Percentiles rank a stretch among this genome's conserved stretches.
phyloP scores from a whole-genome alignment of 352 stramenopile genomes.

The Phytophthora nicotianae region DNA sequence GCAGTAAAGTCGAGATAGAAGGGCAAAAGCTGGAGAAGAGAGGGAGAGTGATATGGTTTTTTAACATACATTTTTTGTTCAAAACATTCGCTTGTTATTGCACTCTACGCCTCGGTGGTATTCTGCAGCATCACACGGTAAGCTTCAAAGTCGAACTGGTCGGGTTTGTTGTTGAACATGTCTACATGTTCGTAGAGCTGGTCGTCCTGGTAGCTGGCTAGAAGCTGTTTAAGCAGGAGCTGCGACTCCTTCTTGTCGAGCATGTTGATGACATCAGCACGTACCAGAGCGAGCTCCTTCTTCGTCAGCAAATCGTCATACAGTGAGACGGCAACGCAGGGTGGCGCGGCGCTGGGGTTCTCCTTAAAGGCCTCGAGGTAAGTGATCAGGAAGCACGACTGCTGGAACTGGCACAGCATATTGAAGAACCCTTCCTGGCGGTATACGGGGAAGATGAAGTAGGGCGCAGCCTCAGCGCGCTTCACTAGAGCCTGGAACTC shows the following conservation, averaged over 20 bases:
- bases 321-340: constrained; percentile 82
- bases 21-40: constrained; percentile 17
- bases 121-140: constrained; percentile 63
- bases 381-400: constrained; percentile 88
- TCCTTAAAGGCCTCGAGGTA: constrained; percentile 90
- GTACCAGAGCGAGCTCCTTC: constrained; percentile 79
- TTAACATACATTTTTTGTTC: constrained; percentile 36
- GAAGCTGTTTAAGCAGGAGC: constrained; percentile 63
- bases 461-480: constrained; percentile 62
- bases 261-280: constrained; percentile 87
- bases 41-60: constrained; percentile 34
- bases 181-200: constrained; percentile 74
- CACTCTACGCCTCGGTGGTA: constrained; percentile 9
- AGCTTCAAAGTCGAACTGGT: constrained; percentile 86
- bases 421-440: constrained; percentile 88
- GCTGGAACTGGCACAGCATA: constrained; percentile 90
- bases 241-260: constrained; percentile 85
- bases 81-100: constrained; percentile 1
- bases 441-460: constrained; percentile 86
- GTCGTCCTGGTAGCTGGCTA: constrained; percentile 73
- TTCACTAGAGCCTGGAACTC: constrained; percentile 54
- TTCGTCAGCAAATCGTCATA: constrained; percentile 74
- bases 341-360: constrained; percentile 74
- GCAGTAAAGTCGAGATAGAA: too few species aligned
- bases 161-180: constrained; percentile 86